Base-by-base conservation (phyloP, 208 protist genomes). In the Porcisia hertigi region DNA sequence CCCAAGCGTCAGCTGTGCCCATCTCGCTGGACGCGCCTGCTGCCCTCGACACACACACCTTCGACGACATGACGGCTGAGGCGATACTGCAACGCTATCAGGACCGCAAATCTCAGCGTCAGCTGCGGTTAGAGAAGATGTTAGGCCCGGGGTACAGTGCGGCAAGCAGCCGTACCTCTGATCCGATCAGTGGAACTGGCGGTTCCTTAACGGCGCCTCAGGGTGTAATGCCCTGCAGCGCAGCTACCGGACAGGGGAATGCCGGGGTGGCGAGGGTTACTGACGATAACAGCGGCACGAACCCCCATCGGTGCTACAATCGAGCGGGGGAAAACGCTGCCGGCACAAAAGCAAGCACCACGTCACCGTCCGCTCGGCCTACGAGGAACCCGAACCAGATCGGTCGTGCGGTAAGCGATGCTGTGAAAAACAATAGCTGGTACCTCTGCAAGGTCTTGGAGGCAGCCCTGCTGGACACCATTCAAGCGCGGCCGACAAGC, bases 311-410 rank as follows among this genome's bases (percentile, higher is more conserved):
- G 62, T 12, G 62, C 62, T 34, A 43, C 20, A n/a, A 34, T 41
- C 62, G 34, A 14, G 39, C 16, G 16, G 39, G 39, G 25, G 47
- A 36, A 57, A 41, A 57, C 9, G 66, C 14, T 8, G 14, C 36
- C 66, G 49, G 1, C 58, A 16, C 71, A 25, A 25, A 1, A 6
- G n/a, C 60, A 25, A 25, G 12, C 60, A 9, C 71, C 20, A 49
- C 41, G 47, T 5, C 63, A 20, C 45, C 47, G 14, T 59, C 63
- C 12, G 54, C 30, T 47, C 62, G 60, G 30, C 65, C 71, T 4
- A 71, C 66, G 43, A 70, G 72, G 36, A 96, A 96, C 81, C 92
- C 92, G 23, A 96, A 96, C 72, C 92, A 96, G 69, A 90, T 96
- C 43, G 92, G 92, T 25, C 77, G 88, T n/a, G 89, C 87, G 18